Conservation (phyloP, 2,329 filamentous ascomycete genomes). For the Cercospora sp. region DNA sequence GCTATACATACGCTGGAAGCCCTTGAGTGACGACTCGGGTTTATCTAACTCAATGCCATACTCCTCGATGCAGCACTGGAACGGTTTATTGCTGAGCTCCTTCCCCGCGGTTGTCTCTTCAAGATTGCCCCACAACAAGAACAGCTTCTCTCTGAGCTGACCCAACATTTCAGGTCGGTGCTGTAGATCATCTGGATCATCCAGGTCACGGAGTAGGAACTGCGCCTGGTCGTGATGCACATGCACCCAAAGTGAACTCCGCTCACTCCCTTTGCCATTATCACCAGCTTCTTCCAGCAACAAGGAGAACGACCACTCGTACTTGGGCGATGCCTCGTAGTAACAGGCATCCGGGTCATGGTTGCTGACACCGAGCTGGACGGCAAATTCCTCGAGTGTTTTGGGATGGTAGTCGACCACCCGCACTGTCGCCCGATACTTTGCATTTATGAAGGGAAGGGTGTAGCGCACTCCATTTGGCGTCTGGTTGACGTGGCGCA, state of each 20-base stretch:
- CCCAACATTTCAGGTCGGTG: slow-evolving; percentile 52
- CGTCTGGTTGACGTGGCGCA: slow-evolving; percentile 50
- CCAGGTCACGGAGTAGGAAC: slow-evolving; percentile 56
- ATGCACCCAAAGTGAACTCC: slow-evolving; percentile 59
- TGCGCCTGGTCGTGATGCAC: slow-evolving; percentile 63
- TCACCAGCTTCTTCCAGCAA: slow-evolving; percentile 67
- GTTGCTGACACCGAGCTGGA: slow-evolving; percentile 19
- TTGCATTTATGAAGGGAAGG: slow-evolving; percentile 55
- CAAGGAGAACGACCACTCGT: slow-evolving; percentile 84
- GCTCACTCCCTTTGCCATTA: not conserved
- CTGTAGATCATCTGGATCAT: slow-evolving; percentile 61
- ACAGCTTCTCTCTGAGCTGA: slow-evolving; percentile 67
- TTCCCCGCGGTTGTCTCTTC: slow-evolving; percentile 55
- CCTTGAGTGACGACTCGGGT: slow-evolving; percentile 20
- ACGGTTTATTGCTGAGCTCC: slow-evolving; percentile 41
- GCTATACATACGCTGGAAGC: slow-evolving; percentile 39
- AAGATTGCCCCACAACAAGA: slow-evolving; percentile 80
- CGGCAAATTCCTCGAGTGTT: slow-evolving; percentile 69
- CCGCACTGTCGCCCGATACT: slow-evolving; percentile 69
- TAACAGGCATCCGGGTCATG: slow-evolving; percentile 39
- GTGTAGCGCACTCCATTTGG: slow-evolving; percentile 21
- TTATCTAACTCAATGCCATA: slow-evolving; percentile 40
- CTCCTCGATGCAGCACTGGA: slow-evolving; percentile 49
- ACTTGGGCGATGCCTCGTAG: slow-evolving; percentile 45
- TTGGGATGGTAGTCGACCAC: slow-evolving; percentile 78